Evolutionary conservation across 2,329 filamentous ascomycete genomes (phyloP), one percentile per base, ranked within the genome.

Genomic region (Xylaria hypoxylon): DNA sequence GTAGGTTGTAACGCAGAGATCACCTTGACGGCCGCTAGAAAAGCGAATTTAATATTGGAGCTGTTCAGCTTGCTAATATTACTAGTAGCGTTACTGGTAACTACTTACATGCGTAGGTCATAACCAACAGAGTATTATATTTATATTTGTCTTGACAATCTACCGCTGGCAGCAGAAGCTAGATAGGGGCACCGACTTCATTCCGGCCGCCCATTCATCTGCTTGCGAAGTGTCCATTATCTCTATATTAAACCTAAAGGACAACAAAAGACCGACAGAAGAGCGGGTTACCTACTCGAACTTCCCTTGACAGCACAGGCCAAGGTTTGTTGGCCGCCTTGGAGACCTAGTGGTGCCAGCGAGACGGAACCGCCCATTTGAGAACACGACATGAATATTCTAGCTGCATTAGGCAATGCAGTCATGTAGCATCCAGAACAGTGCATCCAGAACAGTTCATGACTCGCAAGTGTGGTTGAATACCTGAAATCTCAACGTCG

Each of bases 301-400:
- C 28, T 51, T 24, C 51, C 24, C 44, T 40, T 48, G 47, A 59
- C 67, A 62, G 22, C 60, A 60, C 59, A 35, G 55, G 55, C 59
- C 53, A 44, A 58, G 61, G 48, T 52, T 42, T 61, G 57, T 26
- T 58, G 65, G 47, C 61, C 61, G 35, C n/a, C 52, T 61, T 26
- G 24, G 48, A 44, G 55, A 28, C 64, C 55, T 42, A 62, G 62
- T 66, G 68, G 68, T 70, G 68, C 68, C 68, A 70, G 62, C 62
- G 48, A 63, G 68, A 65, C 62, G 68, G 68, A 57, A 70, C 65
- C 60, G 59, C 51, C 59, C 60, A 33, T 50, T 60, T 53, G 55
- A 68, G 66, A 62, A 48, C 53, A 66, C 63, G 50, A 59, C 55
- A 56, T 42, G 52, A 45, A 22, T 55, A 40, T 59, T 59, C 64